A percentile compares a stretch with the other conserved stretches of the same genome.
These are phyloP conservation scores for Kokia cookei DNA, from an alignment of 441 rosid genomes.

Conservation along the genomic window DNA sequence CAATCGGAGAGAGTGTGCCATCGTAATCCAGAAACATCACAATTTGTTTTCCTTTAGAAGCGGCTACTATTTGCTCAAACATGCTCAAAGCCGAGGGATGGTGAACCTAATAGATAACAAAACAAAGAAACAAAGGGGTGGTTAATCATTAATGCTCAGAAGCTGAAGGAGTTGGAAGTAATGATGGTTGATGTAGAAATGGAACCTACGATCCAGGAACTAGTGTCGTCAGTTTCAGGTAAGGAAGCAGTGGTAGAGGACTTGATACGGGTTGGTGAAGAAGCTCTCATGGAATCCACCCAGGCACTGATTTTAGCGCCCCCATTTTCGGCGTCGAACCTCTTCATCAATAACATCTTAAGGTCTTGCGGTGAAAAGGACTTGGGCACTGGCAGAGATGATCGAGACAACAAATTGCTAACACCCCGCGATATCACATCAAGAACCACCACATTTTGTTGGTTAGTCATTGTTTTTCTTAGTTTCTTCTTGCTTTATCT, in stretches of 20 bases:
- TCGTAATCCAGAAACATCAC: constrained; percentile 71
- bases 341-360: constrained; percentile 21
- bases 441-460: constrained; percentile 39
- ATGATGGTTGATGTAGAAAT: not conserved
- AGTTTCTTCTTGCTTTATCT: not conserved
- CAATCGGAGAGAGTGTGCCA: constrained; percentile 66
- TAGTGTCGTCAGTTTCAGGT: constrained; percentile 24
- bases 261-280: constrained; percentile 56
- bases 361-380: not conserved
- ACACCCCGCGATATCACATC: constrained; percentile 28
- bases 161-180: not conserved
- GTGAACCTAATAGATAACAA: constrained; percentile 22
- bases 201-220: constrained; percentile 48
- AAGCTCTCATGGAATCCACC: constrained; percentile 64
- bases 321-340: constrained; percentile 23
- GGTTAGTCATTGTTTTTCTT: constrained; percentile 37
- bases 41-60: constrained; percentile 46
- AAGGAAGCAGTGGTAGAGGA: constrained; percentile 25
- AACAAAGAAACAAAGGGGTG: not conserved
- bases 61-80: constrained; percentile 44
- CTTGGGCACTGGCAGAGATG: constrained; percentile 16
- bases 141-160: not conserved
- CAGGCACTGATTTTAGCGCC: constrained; percentile 31
- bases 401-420: constrained; percentile 25
- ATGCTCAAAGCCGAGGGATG: constrained; percentile 56